Conservation (phyloP, 164 flowering plant species). For the Buxus sempervirens region DNA sequence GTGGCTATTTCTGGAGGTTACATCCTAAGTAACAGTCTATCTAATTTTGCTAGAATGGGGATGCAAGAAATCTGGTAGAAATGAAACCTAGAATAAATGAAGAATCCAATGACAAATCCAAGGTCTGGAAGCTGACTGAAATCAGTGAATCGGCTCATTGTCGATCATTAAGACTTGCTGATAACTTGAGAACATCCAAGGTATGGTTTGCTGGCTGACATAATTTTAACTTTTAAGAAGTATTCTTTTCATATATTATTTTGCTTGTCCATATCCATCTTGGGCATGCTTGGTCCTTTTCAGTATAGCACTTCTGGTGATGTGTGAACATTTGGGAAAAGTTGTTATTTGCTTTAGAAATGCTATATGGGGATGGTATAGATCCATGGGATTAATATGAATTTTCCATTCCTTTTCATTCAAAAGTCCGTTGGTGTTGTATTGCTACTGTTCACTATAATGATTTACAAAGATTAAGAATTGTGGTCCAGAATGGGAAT, state of each 20-base stretch:
- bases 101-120: constrained; percentile 67
- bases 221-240: too few species aligned
- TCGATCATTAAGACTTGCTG: constrained; percentile 60
- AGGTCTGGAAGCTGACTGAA: constrained; percentile 79
- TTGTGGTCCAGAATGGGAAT: not conserved
- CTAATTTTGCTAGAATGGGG: constrained; percentile 50
- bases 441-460: not conserved
- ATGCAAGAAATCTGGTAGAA: constrained; percentile 53
- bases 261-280: too few species aligned
- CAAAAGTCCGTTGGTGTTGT: not conserved
- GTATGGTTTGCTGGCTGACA: constrained; percentile 22
- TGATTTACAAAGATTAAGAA: too few species aligned
- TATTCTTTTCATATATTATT: too few species aligned
- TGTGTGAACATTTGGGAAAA: not conserved
- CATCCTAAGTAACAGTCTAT: not conserved
- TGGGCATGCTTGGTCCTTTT: not conserved
- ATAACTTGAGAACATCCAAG: constrained; percentile 51
- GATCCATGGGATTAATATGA: not conserved
- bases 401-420: not conserved
- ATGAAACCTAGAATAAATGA: constrained; percentile 64
- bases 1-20: not conserved
- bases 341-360: not conserved
- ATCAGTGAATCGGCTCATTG: constrained; percentile 63
- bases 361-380: not conserved
- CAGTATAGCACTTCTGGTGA: not conserved